Evolutionary conservation across 768 basidiomycete genomes (phyloP).

Genomic region (Lactarius hatsudake): DNA sequence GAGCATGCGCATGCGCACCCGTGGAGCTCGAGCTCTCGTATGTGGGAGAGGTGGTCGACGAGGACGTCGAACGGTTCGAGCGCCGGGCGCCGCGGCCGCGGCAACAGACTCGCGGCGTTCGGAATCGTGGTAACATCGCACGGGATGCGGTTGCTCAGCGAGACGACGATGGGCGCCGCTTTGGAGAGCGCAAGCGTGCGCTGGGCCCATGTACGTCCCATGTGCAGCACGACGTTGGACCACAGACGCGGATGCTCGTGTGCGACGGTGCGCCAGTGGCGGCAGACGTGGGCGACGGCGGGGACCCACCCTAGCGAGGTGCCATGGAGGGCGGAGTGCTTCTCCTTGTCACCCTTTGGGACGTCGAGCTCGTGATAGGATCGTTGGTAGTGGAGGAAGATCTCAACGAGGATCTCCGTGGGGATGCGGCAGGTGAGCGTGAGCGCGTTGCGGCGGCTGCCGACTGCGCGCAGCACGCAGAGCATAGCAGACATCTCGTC

Average conservation of each 20-base stretch:
- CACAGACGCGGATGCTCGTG: conserved; percentile 16
- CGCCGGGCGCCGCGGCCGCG: neutral
- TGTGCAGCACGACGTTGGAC: conserved; percentile 6
- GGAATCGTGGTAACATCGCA: conserved; percentile 4
- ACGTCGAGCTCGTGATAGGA: neutral
- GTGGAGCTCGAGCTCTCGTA: conserved; percentile 12
- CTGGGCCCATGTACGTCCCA: conserved; percentile 14
- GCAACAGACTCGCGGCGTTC: neutral
- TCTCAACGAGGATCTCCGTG: conserved; percentile 18
- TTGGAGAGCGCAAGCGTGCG: conserved; percentile 19
- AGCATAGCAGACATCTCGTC: conserved; percentile 20
- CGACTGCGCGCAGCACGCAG: conserved; percentile 11
- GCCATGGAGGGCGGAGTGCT: neutral
- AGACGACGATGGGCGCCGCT: conserved; percentile 9
- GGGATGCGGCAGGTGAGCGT: conserved; percentile 21
- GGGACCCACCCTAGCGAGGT: conserved; percentile 17
- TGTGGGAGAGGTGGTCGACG: conserved; percentile 17
- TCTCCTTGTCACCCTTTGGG: neutral
- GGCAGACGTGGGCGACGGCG: conserved; percentile 18
- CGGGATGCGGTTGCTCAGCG: neutral
- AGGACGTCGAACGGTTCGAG: conserved; percentile 16
- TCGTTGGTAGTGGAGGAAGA: conserved; percentile 21
- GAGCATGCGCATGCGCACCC: conserved; percentile 6
- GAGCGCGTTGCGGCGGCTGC: conserved; percentile 20
- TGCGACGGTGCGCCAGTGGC: conserved; percentile 20